Conservation (phyloP, 2,329 filamentous ascomycete genomes). For the Pseudogymnoascus pannorum region DNA sequence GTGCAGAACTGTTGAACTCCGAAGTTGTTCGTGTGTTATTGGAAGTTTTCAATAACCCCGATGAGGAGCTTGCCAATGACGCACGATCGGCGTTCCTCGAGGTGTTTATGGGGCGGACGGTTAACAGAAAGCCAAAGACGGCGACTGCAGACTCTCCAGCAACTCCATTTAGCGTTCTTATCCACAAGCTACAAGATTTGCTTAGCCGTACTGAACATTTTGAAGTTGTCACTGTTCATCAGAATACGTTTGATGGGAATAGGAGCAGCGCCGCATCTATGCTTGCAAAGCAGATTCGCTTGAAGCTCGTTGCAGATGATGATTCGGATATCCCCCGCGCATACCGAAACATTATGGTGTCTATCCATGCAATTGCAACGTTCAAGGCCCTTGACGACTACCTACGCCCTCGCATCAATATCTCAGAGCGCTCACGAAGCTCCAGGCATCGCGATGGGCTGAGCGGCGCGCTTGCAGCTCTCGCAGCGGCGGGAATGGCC, state of each 20-base stretch:
- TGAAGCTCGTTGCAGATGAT: slow-evolving; percentile 83
- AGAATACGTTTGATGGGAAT: slow-evolving; percentile 83
- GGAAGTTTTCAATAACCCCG: slow-evolving; percentile 68
- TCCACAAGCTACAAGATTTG: slow-evolving; percentile 91
- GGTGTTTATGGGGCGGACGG: slow-evolving; percentile 77
- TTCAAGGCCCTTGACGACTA: slow-evolving; percentile 98
- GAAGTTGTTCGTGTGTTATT: slow-evolving; percentile 80
- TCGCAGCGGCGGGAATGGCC: slow-evolving; percentile 64
- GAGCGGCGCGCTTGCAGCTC: slow-evolving; percentile 63
- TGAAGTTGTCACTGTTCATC: slow-evolving; percentile 91
- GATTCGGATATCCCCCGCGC: slow-evolving; percentile 80
- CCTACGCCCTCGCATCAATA: slow-evolving; percentile 76
- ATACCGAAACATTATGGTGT: slow-evolving; percentile 94
- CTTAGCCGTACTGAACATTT: slow-evolving; percentile 97
- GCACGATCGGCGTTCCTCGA: slow-evolving; percentile 81
- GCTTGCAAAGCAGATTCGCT: slow-evolving; percentile 88
- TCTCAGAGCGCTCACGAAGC: slow-evolving; percentile 65
- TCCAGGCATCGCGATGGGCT: slow-evolving; percentile 54
- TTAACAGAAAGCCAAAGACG: slow-evolving; percentile 55
- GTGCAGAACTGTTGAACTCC: slow-evolving; percentile 85
- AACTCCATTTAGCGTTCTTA: slow-evolving; percentile 82
- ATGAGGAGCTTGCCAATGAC: slow-evolving; percentile 52
- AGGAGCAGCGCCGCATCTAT: slow-evolving; percentile 89
- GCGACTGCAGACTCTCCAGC: slow-evolving; percentile 60
- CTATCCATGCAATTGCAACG: slow-evolving; percentile 94